Evolutionary conservation across 805 yeast species (phyloP), one percentile per base, ranked within the genome.

Genomic region (Metschnikowia cubensis): DNA sequence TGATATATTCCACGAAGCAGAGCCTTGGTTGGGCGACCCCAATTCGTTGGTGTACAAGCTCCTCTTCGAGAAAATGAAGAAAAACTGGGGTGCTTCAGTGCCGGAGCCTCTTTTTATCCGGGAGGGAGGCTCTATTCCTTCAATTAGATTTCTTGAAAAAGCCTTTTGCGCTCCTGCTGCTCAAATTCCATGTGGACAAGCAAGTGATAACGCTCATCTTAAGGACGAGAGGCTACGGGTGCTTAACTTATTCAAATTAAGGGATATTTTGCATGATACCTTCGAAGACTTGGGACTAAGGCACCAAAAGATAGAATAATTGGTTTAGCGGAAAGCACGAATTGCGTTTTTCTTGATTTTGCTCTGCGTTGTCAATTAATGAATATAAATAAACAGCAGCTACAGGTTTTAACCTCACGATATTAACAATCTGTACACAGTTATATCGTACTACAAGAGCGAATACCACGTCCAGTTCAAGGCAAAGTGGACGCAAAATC

Each of bases 71-170:
- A 89, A 87, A 45, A 73, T 92, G 32, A 68, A 72, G 38, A 65
- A 71, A 3, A 87, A 83, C 49, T 92, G 99, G 99, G 82, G 80
- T 0, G 69, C 74, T 11, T 44, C 54, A 1, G 59, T 60, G 8
- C 62, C 65, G 1, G 88, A 87, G 48, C 97, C 98, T 2, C 70
- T 92, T 38, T 85, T 83, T 52, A 88, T 94, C 32, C 80, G 98
- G 56, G 99, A 94, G 70, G 99, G 99, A 53, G 99, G 99, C 0
- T 89, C 97, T 0, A 90, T 92, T 64, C 97, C 99, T 1, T 85
- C 92, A 10, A 83, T 94, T 6, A 70, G 97, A 54, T 86, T 85
- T 52, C 69, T 92, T 56, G 99, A 92, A 60, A 87, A 87, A 65
- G 73, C 79, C 11, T 87, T 92, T 57, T 67, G 76, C 47, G 96